Evolutionary conservation across 768 basidiomycete species (phyloP), one percentile per base, ranked within the genome.

Genomic region (Rickenella mellea): DNA sequence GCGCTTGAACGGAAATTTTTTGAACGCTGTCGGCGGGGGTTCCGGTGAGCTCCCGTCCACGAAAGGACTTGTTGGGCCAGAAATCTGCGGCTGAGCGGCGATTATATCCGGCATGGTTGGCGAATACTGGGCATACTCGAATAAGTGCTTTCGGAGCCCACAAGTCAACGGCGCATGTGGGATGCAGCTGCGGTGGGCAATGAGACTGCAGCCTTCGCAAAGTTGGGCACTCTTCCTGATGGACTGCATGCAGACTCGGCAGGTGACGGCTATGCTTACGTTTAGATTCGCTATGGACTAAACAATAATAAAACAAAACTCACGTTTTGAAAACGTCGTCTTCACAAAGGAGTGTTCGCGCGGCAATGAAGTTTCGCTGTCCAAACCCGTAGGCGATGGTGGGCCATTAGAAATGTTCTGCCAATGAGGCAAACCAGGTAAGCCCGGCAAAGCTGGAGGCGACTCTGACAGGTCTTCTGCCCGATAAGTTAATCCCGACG

Each of bases 261-360:
- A 97, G 2, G 73, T 64, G 69, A 96, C 82, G 21, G 88, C 93
- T 97, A 52, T 0, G 33, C 25, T 31, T 41, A 40, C 44, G 48
- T 10, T 48, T 10, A n/a, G 12, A 44, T 14, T 22, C 7, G 31
- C 36, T n/a, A 20, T 9, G 6, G 6, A 26, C 14, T 36, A 15
- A 37, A n/a, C 39, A 37, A 38, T 35, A 15, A 10, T 19, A 12
- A 31, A 11, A 19, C 46, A n/a, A n/a, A n/a, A 68, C 86, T 58
- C 57, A 96, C 92, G 78, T 68, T 92, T 92, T 54, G 81, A 80
- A 60, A 97, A 96, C 6, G 84, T 84, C 3, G 90, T 93, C 66
- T 88, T 92, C 24, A 94, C 84, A 58, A 94, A 92, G 10, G 75
- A 72, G 54, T 96, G 93, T 27, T 81, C 73, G 36, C 76, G 73